Evolutionary conservation across 805 yeast genomes (phyloP).

Genomic region (Clavispora santaluciae): DNA sequence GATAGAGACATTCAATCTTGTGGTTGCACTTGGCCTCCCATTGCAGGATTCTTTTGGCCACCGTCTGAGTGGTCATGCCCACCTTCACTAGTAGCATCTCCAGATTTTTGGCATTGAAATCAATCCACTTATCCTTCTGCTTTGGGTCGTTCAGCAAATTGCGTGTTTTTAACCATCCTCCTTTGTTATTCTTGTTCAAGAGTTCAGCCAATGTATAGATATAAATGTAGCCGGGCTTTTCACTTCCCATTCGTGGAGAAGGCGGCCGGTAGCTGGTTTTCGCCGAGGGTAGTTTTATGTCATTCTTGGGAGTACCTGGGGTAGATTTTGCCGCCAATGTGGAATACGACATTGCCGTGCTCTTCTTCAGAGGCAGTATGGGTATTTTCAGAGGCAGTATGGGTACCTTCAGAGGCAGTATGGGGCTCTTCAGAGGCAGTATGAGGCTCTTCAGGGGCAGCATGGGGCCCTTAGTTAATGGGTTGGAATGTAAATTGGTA

Average conservation of each 20-base stretch:
- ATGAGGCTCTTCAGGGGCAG: too few relatives aligned
- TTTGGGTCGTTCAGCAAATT: constrained; percentile 18
- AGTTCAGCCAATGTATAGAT: constrained; percentile 45
- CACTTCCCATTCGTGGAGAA: background rate
- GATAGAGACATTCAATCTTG: constrained; percentile 36
- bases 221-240: constrained; percentile 41
- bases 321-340: too few relatives aligned
- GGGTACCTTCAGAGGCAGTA: too few relatives aligned
- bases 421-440: too few relatives aligned
- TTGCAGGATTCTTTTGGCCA: constrained; percentile 39
- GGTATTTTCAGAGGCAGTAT: too few relatives aligned
- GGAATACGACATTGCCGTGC: too few relatives aligned
- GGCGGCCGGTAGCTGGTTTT: background rate
- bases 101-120: constrained; percentile 33
- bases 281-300: too few relatives aligned
- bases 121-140: constrained; percentile 23
- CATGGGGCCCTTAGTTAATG: too few relatives aligned
- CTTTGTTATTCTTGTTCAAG: constrained; percentile 21
- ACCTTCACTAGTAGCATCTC: constrained; percentile 43
- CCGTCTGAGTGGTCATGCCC: constrained; percentile 50
- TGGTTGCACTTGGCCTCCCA: constrained; percentile 53
- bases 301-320: background rate
- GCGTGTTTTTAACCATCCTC: constrained; percentile 36
- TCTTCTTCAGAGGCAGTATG: too few relatives aligned
- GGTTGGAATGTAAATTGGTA: too few relatives aligned